Base-by-base conservation (phyloP, 768 basidiomycete genomes). In the Pisolithus microcarpus region DNA sequence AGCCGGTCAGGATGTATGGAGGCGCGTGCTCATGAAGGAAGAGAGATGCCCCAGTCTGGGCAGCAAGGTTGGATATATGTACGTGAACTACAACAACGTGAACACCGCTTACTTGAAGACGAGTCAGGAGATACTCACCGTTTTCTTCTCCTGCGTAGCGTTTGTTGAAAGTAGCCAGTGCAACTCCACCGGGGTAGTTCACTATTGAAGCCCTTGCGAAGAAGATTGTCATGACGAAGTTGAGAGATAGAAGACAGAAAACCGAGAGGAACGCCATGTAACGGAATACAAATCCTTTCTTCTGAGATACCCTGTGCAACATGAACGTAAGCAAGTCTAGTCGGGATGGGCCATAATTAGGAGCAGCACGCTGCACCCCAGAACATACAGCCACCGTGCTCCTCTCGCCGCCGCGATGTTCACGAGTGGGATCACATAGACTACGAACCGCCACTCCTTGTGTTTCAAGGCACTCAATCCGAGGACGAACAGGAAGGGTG, bases 361-460 rank as follows among this genome's bases (percentile, higher is more conserved):
- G 37, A 3, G 28, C 26, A 24, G 19, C 31, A 23, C 23, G 21
- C 18, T 49, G 11, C 50, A 18, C 16, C 51, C 51, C 30, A 21
- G 15, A 7, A 67, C 86, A 56, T 67, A 94, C 88, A 93, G 63
- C 65, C 75, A 78, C 5, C 70, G 63, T 2, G 81, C 72, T 3
- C 81, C 84, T 15, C 81, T 66, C 0, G 92, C 85, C 2, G 88
- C 91, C 2, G 84, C 79, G 3, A 93, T 65, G 58, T 96, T 95
- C 66, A 91, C 72, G 2, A 81, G 62, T 0, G 94, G 93, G 0
- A 97, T 79, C 16, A 82, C 76, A 61, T 98, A 98, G 7, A 91
- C 77, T 51, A 98, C 73, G 67, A 99, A 99, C 7, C 96, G 79
- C 96, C 96, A 99, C 68, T 99, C 96, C 65, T 99, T 99, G 69